Base-by-base conservation (phyloP, 352 stramenopile genomes). In the Bremia lactucae region DNA sequence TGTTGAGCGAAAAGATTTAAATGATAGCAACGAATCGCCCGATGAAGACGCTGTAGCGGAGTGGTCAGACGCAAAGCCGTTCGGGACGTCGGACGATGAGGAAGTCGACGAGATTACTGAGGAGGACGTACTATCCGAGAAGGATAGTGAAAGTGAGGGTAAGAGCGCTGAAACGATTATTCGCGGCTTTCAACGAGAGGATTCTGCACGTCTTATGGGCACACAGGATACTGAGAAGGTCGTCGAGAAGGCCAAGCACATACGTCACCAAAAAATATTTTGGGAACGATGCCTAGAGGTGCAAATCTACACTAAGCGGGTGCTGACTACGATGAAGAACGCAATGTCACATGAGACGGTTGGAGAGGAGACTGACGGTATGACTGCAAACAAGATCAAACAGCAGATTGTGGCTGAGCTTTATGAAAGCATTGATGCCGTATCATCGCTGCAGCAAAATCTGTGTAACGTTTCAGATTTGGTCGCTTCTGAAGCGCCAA, bases 271-370 rank as follows among this genome's bases (percentile, higher is more conserved):
- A 43, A 93, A 90, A 49, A 25, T 90, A 1, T 49, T 93, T 6
- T 93, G 78, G 77, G 80, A 93, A 46, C 70, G 73, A 16, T 88
- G 70, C 59, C 63, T 93, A 3, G 80, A 93, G 47, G 59, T 74
- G 31, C 80, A 93, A 57, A 93, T 93, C 49, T 86, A 83, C 55
- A 86, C 79, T 0, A 90, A 90, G 60, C 59, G 77, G 3, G 36
- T 90, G 24, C 52, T 93, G 2, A 74, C 59, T 6, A 70, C 64
- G 9, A 49, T 54, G 0, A 86, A 89, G 41, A 49, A 52, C 2
- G 37, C 40, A 3, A 35, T 45, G 0, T 31, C 31, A 4, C 51
- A 48, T 31, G 46, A 59, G 42, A 66, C 42, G 19, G 48, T 56
- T 6, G 46, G 45, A 31, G 55, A 59, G 15, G 49, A 48, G 18